Evolutionary conservation across 495 filamentous ascomycete genomes (phyloP).

Genomic region (Daldinia grandis): DNA sequence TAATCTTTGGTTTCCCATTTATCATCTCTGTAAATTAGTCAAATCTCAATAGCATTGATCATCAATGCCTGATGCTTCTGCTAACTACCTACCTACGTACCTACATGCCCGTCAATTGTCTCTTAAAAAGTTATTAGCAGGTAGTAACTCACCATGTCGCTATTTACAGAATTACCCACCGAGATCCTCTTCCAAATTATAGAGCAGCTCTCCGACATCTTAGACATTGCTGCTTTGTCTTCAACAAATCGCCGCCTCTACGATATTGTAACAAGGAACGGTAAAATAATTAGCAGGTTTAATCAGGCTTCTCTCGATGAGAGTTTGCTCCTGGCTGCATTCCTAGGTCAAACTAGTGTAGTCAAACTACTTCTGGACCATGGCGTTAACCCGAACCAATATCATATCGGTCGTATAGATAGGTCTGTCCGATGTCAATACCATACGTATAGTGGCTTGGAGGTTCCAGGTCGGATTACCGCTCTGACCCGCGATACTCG

Average conservation of each 20-base stretch:
- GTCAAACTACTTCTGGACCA: slow-evolving; percentile 2
- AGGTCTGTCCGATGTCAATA: neutral
- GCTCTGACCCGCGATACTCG: neutral
- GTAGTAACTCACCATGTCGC: slow-evolving; percentile 1
- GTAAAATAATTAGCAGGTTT: neutral
- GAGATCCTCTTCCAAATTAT: slow-evolving; percentile 4
- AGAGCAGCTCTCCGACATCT: neutral
- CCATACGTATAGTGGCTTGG: neutral
- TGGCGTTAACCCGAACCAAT: slow-evolving; percentile 12
- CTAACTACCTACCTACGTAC: slow-evolving; percentile 3
- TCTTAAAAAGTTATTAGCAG: neutral
- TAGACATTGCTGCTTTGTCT: slow-evolving; percentile 8
- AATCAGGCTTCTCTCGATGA: neutral
- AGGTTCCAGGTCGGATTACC: neutral
- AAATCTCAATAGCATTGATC: too few species aligned
- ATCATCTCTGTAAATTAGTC: neutral
- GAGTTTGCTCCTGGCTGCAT: neutral
- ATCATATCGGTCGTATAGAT: neutral
- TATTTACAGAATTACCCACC: neutral
- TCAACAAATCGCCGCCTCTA: neutral
- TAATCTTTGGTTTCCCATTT: neutral
- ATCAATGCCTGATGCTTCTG: neutral
- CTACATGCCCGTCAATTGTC: neutral
- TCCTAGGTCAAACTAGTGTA: neutral
- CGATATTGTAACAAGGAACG: neutral